Conservation (phyloP, 768 basidiomycete genomes). For the Thelephora ganbajun region DNA sequence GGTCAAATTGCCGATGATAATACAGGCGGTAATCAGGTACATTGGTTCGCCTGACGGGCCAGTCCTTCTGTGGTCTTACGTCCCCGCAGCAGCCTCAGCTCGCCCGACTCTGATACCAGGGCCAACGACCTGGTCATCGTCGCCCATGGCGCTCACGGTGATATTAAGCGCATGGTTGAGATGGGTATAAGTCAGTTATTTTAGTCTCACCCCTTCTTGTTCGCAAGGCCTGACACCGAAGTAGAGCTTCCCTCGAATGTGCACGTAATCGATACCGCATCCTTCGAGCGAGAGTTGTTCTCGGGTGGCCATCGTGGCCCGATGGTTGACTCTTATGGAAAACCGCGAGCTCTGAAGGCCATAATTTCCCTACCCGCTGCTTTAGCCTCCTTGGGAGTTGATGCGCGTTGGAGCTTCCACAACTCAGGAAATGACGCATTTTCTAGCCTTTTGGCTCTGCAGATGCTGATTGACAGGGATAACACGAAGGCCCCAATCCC, state of each 20-base stretch:
- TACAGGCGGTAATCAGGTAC: constrained; percentile 63
- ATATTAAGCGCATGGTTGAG: constrained; percentile 54
- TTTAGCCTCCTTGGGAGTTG: constrained; percentile 41
- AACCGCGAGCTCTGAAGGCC: constrained; percentile 34
- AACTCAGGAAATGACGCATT: constrained; percentile 79
- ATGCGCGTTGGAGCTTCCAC: constrained; percentile 32
- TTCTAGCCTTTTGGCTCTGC: constrained; percentile 51
- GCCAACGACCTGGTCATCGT: constrained; percentile 63
- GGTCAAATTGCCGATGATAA: constrained; percentile 51
- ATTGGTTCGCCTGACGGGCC: constrained; percentile 2
- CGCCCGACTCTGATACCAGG: constrained; percentile 62
- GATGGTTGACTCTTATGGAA: constrained; percentile 49
- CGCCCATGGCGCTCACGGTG: constrained; percentile 41
- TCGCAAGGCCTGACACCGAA: constrained; percentile 1
- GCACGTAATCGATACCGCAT: constrained; percentile 49
- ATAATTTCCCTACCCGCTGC: constrained; percentile 50
- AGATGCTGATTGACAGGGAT: constrained; percentile 49
- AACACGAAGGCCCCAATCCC: constrained; percentile 18
- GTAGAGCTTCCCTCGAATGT: constrained; percentile 65
- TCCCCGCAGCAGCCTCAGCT: constrained; percentile 47
- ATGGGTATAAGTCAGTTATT: constrained; percentile 61
- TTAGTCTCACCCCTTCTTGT: constrained; percentile 3
- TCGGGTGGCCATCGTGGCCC: constrained; percentile 36
- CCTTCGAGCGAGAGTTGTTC: constrained; percentile 53
- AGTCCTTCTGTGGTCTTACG: background rate